Evolutionary conservation across 129 eudicot species (phyloP), one percentile per base, ranked within the genome.

Genomic region (Pittosporum tobira): DNA sequence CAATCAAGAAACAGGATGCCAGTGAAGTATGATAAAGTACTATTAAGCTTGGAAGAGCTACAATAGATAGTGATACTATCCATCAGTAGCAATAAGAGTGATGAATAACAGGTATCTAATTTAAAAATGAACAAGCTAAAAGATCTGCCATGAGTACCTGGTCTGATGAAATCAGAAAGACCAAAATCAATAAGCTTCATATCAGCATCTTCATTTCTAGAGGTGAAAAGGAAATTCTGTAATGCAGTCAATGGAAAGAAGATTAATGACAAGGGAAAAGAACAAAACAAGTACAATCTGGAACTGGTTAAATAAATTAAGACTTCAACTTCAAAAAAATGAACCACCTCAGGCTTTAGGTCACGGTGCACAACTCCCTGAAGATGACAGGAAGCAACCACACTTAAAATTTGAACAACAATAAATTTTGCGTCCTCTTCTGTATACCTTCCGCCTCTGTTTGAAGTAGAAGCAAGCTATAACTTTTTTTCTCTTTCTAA

Each of bases 141-240:
- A 37, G 20, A 43, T 40, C 18, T 61, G 43, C 23, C 36, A 49
- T 2, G 23, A 15, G 59, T 74, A 89, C 97, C 97, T 75, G 97
- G 85, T 72, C 93, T 85, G 48, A 85, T 85, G 64, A 89, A 89
- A 80, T 89, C 97, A 34, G 97, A 89, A 62, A 89, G 97, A 61
- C 95, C 97, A 68, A 89, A 89, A 80, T 89, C 97, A 51, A 85
- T 89, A 48, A 89, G 95, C 79, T 82, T 89, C 97, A 89, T 85
- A 81, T 79, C 88, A 70, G 95, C 88, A 48, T 85, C 86, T 79
- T 89, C 97, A 40, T 69, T 69, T 79, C 88, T 79, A 4, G 93
- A 72, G 63, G 83, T 82, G 64, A 89, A 89, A 15, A 89, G 93
- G 65, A 85, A 89, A 76, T 89, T 89, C 97, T 89, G 95, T 2